Conservation (phyloP, 345 rosid species). For the Brassica rapa region DNA sequence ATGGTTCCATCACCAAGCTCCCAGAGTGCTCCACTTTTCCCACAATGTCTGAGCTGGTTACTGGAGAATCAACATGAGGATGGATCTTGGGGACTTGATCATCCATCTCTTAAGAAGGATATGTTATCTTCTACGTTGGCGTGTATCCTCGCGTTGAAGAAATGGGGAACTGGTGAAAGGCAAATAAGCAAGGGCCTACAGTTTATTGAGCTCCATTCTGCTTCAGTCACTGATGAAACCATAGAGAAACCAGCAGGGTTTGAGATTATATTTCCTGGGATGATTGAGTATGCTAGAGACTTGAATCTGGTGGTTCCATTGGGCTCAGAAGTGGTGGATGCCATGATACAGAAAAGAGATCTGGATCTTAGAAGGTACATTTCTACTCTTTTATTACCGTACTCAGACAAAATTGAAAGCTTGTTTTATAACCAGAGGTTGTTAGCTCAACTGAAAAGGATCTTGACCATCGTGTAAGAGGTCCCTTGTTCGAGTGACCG, state of each 20-base stretch:
- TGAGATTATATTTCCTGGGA: constrained; percentile 76
- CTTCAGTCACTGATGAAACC: constrained; percentile 57
- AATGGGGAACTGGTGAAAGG: constrained; percentile 71
- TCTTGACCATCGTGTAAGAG: too few relatives aligned
- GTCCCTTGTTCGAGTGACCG: too few relatives aligned
- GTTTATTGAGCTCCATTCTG: constrained; percentile 64
- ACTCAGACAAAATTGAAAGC: background rate
- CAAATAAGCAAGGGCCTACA: constrained; percentile 66
- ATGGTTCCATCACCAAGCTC: constrained; percentile 73
- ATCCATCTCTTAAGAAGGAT: constrained; percentile 60
- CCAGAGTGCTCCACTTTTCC: constrained; percentile 60
- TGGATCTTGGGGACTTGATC: constrained; percentile 83
- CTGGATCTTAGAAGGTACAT: constrained; percentile 68
- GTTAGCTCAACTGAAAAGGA: too few relatives aligned
- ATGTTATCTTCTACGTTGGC: constrained; percentile 74
- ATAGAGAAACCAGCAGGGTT: constrained; percentile 68
- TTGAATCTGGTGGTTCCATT: constrained; percentile 67
- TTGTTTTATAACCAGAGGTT: background rate
- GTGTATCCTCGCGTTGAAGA: constrained; percentile 71
- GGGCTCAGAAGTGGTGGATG: constrained; percentile 47
- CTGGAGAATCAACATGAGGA: constrained; percentile 69
- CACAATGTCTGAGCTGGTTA: constrained; percentile 68
- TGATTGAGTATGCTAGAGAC: constrained; percentile 70
- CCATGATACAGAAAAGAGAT: constrained; percentile 58
- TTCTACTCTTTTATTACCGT: constrained; percentile 1